Evolutionary conservation across 306 rosid genomes (phyloP).

Genomic region (Adenanthera pavonina): DNA sequence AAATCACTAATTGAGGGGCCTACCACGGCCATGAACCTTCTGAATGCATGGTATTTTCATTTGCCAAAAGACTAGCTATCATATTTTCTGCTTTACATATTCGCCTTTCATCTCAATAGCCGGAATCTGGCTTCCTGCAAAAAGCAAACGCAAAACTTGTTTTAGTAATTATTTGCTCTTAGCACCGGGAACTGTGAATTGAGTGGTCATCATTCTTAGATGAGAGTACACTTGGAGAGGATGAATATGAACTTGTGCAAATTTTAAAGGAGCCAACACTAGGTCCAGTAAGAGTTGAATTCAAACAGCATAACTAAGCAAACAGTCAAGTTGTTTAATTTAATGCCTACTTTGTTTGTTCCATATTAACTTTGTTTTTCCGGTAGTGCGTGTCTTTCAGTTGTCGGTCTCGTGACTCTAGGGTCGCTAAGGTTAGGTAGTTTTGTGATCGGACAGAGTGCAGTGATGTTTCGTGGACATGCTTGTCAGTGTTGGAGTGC

Average conservation of each 20-base stretch:
- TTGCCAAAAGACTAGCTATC: neutral
- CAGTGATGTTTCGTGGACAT: no score
- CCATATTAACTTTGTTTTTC: no score
- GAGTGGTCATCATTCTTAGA: neutral
- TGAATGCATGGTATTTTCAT: slow-evolving; percentile 28
- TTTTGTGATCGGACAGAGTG: no score
- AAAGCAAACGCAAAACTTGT: neutral
- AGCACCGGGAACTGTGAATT: neutral
- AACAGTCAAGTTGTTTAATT: no score
- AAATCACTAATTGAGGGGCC: slow-evolving; percentile 43
- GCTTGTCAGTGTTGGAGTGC: neutral
- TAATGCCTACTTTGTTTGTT: no score
- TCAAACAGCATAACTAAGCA: no score
- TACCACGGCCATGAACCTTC: slow-evolving; percentile 33
- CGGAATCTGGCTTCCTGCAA: neutral
- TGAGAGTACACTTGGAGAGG: no score
- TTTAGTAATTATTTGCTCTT: neutral
- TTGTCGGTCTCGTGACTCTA: neutral
- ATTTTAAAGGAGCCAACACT: no score
- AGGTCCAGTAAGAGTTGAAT: no score
- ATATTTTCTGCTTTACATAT: slow-evolving; percentile 12
- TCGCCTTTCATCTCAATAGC: slow-evolving; percentile 17
- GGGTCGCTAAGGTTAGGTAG: no score
- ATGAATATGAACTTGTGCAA: no score
- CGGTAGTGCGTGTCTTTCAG: neutral